Evolutionary conservation across 805 yeast species (phyloP), one percentile per base, ranked within the genome.

Genomic region (Cyberlindnera xishuangbannaensis): DNA sequence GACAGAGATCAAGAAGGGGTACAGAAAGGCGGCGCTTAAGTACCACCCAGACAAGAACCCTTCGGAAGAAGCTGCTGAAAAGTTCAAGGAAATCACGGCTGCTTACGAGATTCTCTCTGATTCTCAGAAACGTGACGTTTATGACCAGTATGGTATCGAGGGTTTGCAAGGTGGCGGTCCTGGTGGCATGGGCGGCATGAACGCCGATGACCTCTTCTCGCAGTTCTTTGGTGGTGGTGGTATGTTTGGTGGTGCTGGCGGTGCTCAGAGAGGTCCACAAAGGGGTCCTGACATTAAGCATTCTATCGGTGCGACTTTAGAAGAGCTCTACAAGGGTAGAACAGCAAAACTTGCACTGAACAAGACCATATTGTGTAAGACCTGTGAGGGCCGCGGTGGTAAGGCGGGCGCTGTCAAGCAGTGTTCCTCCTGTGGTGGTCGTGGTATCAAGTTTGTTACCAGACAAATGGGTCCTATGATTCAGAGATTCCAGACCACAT

Each of bases 401-500:
- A 85, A 85, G 55, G 83, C 78, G 48, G 95, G 92, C 44, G 70
- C 84, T 37, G 95, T 88, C 45, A 83, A 82, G 69, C 77, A 77
- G 52, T 92, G 99, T 78, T 46, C 77, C 33, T 59, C 76, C 25
- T 92, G 99, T 78, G 73, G 76, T 56, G 99, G 99, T 63, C 72
- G 74, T 51, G 99, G 99, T 74, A 65, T 81, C 61, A 84, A 76
- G 63, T 81, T 90, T 47, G 82, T 87, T 47, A 85, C 96, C 33
- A 83, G 95, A 69, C 97, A 92, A 66, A 88, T 92, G 96, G 99
- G 99, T 51, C 96, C 95, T 47, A 86, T 92, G 88, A 83, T 92
- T 55, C 99, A 92, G 70, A 83, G 96, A 72, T 84, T 84, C 77
- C 97, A 92, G 69, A 78, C 94, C 28, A 78, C 77, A 34, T 92